A percentile compares a stretch with the other conserved stretches of the same genome.
Conservation (phyloP, 345 rosid genomes). For the Aegle marmelos region DNA sequence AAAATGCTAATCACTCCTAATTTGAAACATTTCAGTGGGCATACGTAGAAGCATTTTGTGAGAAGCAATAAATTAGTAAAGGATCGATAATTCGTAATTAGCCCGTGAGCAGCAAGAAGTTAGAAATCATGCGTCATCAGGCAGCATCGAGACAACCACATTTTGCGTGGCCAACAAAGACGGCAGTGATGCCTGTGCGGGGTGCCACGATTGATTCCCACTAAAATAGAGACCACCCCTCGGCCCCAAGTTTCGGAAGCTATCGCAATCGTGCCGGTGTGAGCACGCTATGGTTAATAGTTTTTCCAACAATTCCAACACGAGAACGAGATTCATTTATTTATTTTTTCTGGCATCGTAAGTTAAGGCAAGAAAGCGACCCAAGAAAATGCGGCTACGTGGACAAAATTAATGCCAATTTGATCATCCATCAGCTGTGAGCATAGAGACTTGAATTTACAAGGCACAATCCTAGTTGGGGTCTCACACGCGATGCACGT, state of each 20-base stretch:
- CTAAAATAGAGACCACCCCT: constrained; percentile 4
- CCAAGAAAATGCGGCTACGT: neutral
- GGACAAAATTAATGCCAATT: neutral
- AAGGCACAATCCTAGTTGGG: neutral
- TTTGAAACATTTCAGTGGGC: constrained; percentile 2
- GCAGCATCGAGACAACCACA: neutral
- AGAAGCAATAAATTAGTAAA: neutral
- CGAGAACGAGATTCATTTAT: neutral
- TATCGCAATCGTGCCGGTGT: neutral
- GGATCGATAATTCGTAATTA: neutral
- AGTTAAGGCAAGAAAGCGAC: neutral
- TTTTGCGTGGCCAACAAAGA: neutral
- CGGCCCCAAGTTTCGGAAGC: constrained; percentile 25
- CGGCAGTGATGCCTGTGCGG: neutral
- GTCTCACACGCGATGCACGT: neutral
- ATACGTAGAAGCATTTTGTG: constrained; percentile 7
- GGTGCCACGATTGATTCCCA: constrained; percentile 27
- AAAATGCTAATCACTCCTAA: constrained; percentile 21
- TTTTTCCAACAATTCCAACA: neutral
- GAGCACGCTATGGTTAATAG: neutral
- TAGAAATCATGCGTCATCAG: neutral
- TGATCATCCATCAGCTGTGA: neutral
- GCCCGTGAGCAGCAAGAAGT: neutral
- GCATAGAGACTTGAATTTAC: neutral
- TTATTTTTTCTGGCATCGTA: neutral